Evolutionary conservation across 768 basidiomycete genomes (phyloP), one percentile per base, ranked within the genome.

Genomic region (Mycena epipterygia): DNA sequence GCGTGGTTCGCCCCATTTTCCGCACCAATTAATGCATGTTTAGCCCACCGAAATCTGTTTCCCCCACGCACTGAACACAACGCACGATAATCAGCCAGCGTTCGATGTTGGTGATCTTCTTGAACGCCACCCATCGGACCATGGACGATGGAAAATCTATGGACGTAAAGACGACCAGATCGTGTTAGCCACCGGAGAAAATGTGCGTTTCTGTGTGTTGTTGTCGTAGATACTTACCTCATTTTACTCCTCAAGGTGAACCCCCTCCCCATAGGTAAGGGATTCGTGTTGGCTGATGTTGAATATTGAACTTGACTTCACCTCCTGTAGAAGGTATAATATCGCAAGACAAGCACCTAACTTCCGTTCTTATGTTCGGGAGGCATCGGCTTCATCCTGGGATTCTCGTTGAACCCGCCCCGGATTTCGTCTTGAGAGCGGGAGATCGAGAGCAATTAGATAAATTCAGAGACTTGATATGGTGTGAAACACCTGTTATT

Each of bases 101-200:
- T 65, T 57, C 55, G 9, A 46, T 49, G 64, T 65, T 17, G 64
- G 63, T 16, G 63, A 64, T 64, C 63, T 64, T 25, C 52, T 64
- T 25, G 63, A 64, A 27, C 55, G 55, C 14, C 64, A 65, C 33
- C 55, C 64, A 17, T 33, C 64, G 12, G 55, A 65, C 13, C 53
- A 42, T 29, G 33, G 23, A 16, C 53, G 53, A 2, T 65, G 64
- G 64, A 33, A 46, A 11, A 55, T 65, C 41, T 65, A 57, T n/a
- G 64, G 64, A 25, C 64, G 64, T n/a, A 12, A 25, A 23, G 64
- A 65, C 17, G 64, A 65, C 44, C 64, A 65, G 32, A 65, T 65
- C 12, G 39, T 57, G 48, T 16, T 65, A 8, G 57, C 64, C 17
- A 65, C 53, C 9, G 64, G 41, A 11, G 55, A 65, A 17, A 65